Evolutionary conservation across 192 early-diverging fungal genomes (phyloP).

Genomic region (Helicostylum pulchrum): DNA sequence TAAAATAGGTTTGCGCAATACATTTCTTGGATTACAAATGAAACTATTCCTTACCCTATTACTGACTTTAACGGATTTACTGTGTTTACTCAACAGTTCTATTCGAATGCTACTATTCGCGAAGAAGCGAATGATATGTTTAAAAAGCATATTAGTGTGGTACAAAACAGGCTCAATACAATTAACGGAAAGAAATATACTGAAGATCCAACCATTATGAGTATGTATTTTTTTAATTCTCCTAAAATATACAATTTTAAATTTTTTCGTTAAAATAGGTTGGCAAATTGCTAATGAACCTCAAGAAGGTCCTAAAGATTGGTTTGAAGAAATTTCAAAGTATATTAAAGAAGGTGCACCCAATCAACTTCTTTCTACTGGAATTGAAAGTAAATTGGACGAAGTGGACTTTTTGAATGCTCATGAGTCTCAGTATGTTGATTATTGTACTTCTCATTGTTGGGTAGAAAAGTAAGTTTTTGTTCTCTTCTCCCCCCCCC

Average conservation of each 20-base stretch:
- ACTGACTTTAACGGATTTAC: constrained; percentile 40
- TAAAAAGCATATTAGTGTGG: constrained; percentile 40
- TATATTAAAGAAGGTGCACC: constrained; percentile 49
- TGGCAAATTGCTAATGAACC: constrained; percentile 77
- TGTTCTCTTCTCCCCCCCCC: not conserved
- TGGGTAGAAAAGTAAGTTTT: constrained; percentile 48
- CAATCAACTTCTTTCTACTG: constrained; percentile 58
- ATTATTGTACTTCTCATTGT: constrained; percentile 52
- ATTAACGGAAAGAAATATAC: constrained; percentile 48
- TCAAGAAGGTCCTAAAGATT: constrained; percentile 43
- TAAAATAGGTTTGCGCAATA: constrained; percentile 47
- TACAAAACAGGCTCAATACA: constrained; percentile 47
- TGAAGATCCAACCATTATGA: constrained; percentile 53
- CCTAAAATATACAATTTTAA: not conserved
- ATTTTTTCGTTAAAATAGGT: constrained; percentile 19
- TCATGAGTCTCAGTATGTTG: constrained; percentile 43
- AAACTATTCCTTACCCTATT: constrained; percentile 55
- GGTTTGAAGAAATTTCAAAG: constrained; percentile 50
- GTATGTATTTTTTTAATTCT: constrained; percentile 10
- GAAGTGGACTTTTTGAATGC: constrained; percentile 47
- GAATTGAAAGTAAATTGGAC: constrained; percentile 62
- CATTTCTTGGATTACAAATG: constrained; percentile 54
- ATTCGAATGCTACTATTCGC: constrained; percentile 34
- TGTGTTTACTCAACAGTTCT: constrained; percentile 50
- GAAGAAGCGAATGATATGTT: constrained; percentile 38